Conservation (phyloP, 148 eudicot species). For the Camellia japonica region DNA sequence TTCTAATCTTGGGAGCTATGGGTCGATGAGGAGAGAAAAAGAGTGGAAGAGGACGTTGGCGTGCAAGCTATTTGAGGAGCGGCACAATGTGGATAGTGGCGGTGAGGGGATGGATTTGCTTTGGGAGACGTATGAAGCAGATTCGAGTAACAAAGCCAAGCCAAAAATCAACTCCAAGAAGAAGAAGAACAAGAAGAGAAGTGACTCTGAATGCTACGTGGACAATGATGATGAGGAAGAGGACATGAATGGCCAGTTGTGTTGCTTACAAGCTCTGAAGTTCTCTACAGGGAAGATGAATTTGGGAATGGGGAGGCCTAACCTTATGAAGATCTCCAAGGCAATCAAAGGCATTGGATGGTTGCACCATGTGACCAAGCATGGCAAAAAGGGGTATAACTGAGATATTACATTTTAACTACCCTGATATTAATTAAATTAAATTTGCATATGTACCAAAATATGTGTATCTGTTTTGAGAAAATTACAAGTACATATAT, state of each 20-base stretch:
- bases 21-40: slow-evolving; percentile 75
- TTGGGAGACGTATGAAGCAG: slow-evolving; percentile 79
- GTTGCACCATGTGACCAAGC: slow-evolving; percentile 51
- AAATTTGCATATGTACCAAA: too few relatives aligned
- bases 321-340: slow-evolving; percentile 58
- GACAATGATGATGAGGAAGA: slow-evolving; percentile 39
- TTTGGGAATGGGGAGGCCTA: slow-evolving; percentile 66
- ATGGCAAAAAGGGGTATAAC: slow-evolving; percentile 35
- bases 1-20: slow-evolving; percentile 40
- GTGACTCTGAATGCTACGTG: slow-evolving; percentile 13
- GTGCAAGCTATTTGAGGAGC: slow-evolving; percentile 82
- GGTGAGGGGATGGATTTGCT: slow-evolving; percentile 88
- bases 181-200: slow-evolving; percentile 26
- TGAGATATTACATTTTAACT: neutral
- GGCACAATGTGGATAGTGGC: slow-evolving; percentile 42
- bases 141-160: slow-evolving; percentile 23
- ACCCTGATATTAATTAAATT: neutral
- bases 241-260: slow-evolving; percentile 44
- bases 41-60: slow-evolving; percentile 90
- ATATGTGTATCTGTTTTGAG: neutral
- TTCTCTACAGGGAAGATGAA: slow-evolving; percentile 87
- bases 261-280: slow-evolving; percentile 82
- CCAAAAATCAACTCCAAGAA: slow-evolving; percentile 1
- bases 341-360: slow-evolving; percentile 81
- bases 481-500: neutral